Base-by-base conservation (phyloP, 2,329 filamentous ascomycete genomes). In the Sporothrix humicola region DNA sequence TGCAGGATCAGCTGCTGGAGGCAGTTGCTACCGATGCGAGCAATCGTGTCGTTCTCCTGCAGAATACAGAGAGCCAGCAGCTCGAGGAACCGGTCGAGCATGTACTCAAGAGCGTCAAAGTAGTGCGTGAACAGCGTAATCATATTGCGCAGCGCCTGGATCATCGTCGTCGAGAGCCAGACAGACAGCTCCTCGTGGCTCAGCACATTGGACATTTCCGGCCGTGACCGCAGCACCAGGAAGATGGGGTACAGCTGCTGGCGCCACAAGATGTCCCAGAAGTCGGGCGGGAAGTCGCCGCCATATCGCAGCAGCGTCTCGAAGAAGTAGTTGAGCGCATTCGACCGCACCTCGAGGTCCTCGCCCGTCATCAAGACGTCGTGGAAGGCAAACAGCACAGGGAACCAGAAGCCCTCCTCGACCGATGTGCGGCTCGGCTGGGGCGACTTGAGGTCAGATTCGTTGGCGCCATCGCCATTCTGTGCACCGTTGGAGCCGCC, bases 331-430 rank as follows among this genome's bases (percentile, higher is more conserved):
- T 95, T 97, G 56, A 99, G 86, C 2, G 97, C 96, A 82, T 89
- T 91, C 1, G 89, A 98, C 74, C 96, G 92, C 56, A 98, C 96
- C 82, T 99, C 96, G 20, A 99, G 87, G 80, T 99, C 96, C 82
- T 99, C 97, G 2, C 97, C 96, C 1, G 96, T 99, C 96, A 99
- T 99, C 66, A 99, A 85, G 26, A 99, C 95, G 81, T 99, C 96
- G 80, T 99, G 96, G 85, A 99, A 99, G 2, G 97, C 95, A 80
- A 99, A 98, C 44, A 99, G 86, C 6, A 99, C 93, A 0, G 96
- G 96, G 82, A 99, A 99, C 96, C 96, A 99, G 82, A 95, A 99
- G 52, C 97, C 95, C 81, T 98, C 96, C 81, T 99, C 97, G 76
- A 96, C 90, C 3, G 95, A 97, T 63, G 97, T 97, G 71, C 92